Base-by-base conservation (phyloP, 1,284 basidiomycete species). In the Testicularia cyperi region DNA sequence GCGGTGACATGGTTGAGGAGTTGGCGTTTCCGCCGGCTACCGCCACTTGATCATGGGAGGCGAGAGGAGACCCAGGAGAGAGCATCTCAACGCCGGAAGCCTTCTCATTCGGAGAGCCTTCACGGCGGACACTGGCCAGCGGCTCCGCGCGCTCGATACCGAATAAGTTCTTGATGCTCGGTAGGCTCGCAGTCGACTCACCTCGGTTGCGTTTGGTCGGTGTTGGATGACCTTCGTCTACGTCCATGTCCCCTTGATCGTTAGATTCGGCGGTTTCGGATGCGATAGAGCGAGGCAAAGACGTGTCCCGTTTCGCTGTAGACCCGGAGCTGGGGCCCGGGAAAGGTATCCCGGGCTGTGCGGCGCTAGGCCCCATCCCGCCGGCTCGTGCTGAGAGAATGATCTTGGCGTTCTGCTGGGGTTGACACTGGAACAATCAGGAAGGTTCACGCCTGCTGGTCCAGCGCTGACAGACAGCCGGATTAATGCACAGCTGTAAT, bases 81-180 rank as follows among this genome's bases (percentile, higher is more conserved):
- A 49, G 20, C 51, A 51, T 2, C 37, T 24, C 6, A 40, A 49
- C n/a, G 45, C 40, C 26, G 45, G 49, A 6, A n/a, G n/a, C n/a
- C n/a, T 35, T 43, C n/a, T 61, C 57, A 20, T 54, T 46, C 7
- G 51, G 43, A 5, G 37, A n/a, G 5, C 27, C 44, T 23, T 61
- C 46, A 8, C 57, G 49, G 22, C 57, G 42, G 21, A 61, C 51
- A 1, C 45, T 49, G 12, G 57, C 45, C 4, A 61, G 37, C 4
- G 57, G 46, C 38, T 61, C 58, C 29, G 33, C 49, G 16, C 52
- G 36, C 30, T 55, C 58, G 16, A 62, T 39, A 16, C 58, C 58
- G 18, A 62, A 62, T 12, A 62, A 38, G 27, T 62, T 62, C 27
- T 62, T 55, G 43, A 62, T 62, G 33, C 58, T 62, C 10, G 58